Conservation (phyloP, 352 stramenopile genomes). For the Stramenopiles sp. region DNA sequence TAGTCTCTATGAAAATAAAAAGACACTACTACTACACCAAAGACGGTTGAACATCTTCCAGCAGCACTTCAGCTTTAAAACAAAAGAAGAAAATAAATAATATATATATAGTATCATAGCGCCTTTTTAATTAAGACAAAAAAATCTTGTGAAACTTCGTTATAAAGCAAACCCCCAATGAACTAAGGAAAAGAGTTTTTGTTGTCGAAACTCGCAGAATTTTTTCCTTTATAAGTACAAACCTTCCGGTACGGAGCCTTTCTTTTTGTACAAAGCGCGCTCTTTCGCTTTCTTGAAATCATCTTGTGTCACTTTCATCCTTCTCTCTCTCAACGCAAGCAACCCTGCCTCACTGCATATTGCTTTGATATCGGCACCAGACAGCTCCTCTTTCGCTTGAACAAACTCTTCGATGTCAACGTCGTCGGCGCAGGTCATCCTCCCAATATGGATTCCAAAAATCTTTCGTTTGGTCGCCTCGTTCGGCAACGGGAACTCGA, state of each 20-base stretch:
- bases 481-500: conserved; percentile 98
- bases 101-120: too few species aligned
- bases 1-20: too few species aligned
- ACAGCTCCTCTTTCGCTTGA: conserved; percentile 99
- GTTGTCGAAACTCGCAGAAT: too few species aligned
- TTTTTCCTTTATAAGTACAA: conserved; percentile 82
- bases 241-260: conserved; percentile 96
- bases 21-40: too few species aligned
- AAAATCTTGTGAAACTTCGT: too few species aligned
- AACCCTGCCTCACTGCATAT: conserved; percentile 98
- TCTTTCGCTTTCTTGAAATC: conserved; percentile 99
- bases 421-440: conserved; percentile 92
- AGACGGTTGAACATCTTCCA: too few species aligned
- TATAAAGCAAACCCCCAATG: too few species aligned
- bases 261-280: conserved; percentile 99
- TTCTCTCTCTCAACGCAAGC: conserved; percentile 88
- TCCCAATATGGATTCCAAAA: conserved; percentile 96
- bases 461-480: conserved; percentile 99
- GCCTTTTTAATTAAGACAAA: too few species aligned
- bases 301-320: conserved; percentile 98
- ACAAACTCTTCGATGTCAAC: conserved; percentile 99
- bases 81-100: too few species aligned
- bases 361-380: conserved; percentile 96
- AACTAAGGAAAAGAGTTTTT: too few species aligned
- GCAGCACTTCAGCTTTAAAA: too few species aligned